These are phyloP conservation scores for Glomus cerebriforme DNA, from an alignment of 192 early-diverging fungal genomes.

Conservation along the genomic window DNA sequence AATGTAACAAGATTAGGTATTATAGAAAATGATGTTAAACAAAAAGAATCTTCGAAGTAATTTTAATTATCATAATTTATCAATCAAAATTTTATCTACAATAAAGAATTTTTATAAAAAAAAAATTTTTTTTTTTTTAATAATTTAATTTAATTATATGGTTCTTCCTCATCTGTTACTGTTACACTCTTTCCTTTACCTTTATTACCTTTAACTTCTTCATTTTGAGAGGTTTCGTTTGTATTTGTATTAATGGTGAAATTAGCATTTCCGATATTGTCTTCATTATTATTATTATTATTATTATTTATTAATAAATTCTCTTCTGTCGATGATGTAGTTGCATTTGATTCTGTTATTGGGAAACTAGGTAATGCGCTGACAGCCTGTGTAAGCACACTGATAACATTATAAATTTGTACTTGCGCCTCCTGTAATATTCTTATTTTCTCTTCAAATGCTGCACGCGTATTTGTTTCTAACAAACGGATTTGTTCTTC, in stretches of 20 bases:
- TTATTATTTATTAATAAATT: background rate
- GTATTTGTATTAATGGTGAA: background rate
- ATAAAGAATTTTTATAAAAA: background rate
- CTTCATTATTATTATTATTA: background rate
- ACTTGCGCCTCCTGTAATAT: constrained; percentile 61
- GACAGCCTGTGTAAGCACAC: constrained; percentile 43
- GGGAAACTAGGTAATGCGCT: constrained; percentile 39
- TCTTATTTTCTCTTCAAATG: constrained; percentile 64
- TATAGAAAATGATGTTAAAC: constrained; percentile 31
- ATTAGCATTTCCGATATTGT: background rate
- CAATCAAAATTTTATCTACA: background rate
- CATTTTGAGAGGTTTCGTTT: background rate
- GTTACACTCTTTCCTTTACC: constrained; percentile 13
- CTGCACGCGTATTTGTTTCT: constrained; percentile 58
- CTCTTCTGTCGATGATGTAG: background rate
- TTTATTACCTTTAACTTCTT: background rate
- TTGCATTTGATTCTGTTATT: background rate
- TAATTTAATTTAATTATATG: background rate
- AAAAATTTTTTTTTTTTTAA: background rate
- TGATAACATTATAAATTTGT: constrained; percentile 58
- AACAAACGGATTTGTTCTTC: constrained; percentile 62
- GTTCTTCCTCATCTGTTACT: background rate
- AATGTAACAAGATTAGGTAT: constrained; percentile 56
- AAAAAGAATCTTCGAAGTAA: background rate
- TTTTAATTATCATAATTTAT: background rate